Evolutionary conservation across 805 yeast genomes (phyloP), one percentile per base, ranked within the genome.

Genomic region (Ogataea populi-albae): DNA sequence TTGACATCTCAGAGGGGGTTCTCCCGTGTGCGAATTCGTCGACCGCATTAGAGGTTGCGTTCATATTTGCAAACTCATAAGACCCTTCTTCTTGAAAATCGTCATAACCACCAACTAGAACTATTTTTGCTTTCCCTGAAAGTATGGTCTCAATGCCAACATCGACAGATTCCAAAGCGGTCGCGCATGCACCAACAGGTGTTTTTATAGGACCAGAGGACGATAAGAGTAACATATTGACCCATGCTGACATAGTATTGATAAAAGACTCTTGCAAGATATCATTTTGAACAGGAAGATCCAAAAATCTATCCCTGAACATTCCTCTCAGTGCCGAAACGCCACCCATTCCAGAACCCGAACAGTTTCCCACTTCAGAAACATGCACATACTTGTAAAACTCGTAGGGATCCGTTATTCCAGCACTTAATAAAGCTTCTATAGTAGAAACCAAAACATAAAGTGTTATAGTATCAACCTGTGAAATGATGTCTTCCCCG

Each of bases 341-440:
- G 82, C 99, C 99, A 69, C 99, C 99, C 95, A 93, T 91, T 79
- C 99, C 99, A 38, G 97, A 88, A 72, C 99, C 99, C 32, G 96
- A 84, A 76, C 98, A 89, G 77, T 91, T 94, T 72, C 98, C 99
- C 52, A 93, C 88, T 68, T 93, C 98, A 30, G 98, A 88, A 39
- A 93, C 95, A 65, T 93, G 99, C 33, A 94, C 95, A 62, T 93
- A 94, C 69, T 91, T 82, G 76, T 93, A 93, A 75, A 94, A 87
- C 71, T 93, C 99, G 64, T 88, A 93, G 47, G 99, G 98, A 63
- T 93, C 98, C 41, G 96, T 87, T 57, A 93, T 71, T 82, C 99
- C 99, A 47, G 97, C 77, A 39, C 91, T 68, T 50, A 93, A 74
- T 51, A 93, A 81, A 2, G 98, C 97, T 71, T 93, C 98, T 40